These are phyloP conservation scores for Sporothrix brasiliensis DNA, from an alignment of 2,329 filamentous ascomycete species.

Conservation along the genomic window DNA sequence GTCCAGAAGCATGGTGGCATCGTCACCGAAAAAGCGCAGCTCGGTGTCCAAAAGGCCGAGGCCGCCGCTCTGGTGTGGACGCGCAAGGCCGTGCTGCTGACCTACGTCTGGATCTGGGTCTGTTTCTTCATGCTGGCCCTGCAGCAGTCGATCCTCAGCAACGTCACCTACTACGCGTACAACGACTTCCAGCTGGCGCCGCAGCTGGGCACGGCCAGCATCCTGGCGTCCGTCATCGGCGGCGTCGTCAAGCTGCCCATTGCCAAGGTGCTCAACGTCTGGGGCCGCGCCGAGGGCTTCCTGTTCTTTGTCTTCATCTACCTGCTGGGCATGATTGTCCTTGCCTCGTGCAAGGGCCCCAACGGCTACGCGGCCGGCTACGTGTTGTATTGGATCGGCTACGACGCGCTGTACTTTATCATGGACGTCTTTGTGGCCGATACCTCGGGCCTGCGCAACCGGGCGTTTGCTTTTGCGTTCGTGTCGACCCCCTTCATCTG, in stretches of 20 bases:
- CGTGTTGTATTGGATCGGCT: slow-evolving; percentile 68
- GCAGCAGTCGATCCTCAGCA: slow-evolving; percentile 46
- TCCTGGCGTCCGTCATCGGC: slow-evolving; percentile 58
- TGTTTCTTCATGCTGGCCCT: slow-evolving; percentile 47
- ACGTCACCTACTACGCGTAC: slow-evolving; percentile 54
- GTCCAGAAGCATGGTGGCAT: slow-evolving; percentile 28
- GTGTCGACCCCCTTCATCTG: slow-evolving; percentile 67
- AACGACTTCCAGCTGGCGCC: slow-evolving; percentile 58
- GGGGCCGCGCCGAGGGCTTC: slow-evolving; percentile 67
- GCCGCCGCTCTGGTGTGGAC: slow-evolving; percentile 53
- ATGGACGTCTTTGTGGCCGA: slow-evolving; percentile 66
- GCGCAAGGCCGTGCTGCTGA: slow-evolving; percentile 44
- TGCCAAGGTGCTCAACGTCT: slow-evolving; percentile 69
- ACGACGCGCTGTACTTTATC: slow-evolving; percentile 48
- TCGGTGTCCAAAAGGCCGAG: slow-evolving; percentile 54
- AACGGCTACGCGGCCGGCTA: slow-evolving; percentile 65
- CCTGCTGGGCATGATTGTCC: slow-evolving; percentile 61
- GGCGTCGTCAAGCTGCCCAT: slow-evolving; percentile 67
- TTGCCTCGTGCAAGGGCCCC: slow-evolving; percentile 64
- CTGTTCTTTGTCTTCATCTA: slow-evolving; percentile 56
- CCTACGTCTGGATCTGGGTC: slow-evolving; percentile 45
- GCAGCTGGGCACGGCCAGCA: slow-evolving; percentile 55
- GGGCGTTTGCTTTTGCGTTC: slow-evolving; percentile 65
- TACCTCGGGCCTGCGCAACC: slow-evolving; percentile 66
- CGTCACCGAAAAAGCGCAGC: slow-evolving; percentile 42